A percentile compares a stretch with the other conserved stretches of the same genome.
These are phyloP conservation scores for Botrytis squamosa DNA, from an alignment of 2,329 filamentous ascomycete species.

Conservation along the genomic window DNA sequence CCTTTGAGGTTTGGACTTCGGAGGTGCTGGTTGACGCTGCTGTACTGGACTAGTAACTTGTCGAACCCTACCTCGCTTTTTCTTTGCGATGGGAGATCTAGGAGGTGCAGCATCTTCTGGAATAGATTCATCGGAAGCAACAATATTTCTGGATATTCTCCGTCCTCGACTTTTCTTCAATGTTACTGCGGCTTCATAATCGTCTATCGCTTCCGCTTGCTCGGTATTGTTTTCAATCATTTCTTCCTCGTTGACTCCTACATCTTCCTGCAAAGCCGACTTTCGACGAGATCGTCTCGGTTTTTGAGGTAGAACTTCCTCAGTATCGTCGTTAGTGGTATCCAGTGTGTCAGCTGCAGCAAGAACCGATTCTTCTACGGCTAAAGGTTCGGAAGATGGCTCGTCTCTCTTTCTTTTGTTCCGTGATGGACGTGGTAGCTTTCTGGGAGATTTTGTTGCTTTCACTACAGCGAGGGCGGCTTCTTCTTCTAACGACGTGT, in stretches of 20 bases:
- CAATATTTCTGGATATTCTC: constrained; percentile 30
- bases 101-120: constrained; percentile 39
- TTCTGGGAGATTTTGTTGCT: neutral
- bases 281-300: constrained; percentile 8
- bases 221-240: constrained; percentile 17
- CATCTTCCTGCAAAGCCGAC: neutral
- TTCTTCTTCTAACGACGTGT: neutral
- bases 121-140: constrained; percentile 42
- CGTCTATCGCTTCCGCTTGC: constrained; percentile 36
- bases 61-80: constrained; percentile 25
- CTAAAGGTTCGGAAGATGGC: constrained; percentile 6
- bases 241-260: neutral
- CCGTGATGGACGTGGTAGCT: constrained; percentile 20
- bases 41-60: constrained; percentile 24
- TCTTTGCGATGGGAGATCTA: constrained; percentile 18
- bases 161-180: constrained; percentile 43
- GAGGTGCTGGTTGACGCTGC: constrained; percentile 39
- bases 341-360: neutral
- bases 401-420: constrained; percentile 33
- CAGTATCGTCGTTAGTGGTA: neutral
- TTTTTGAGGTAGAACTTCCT: neutral
- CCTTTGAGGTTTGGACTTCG: constrained; percentile 31
- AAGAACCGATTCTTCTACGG: neutral
- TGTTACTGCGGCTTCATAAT: constrained; percentile 41
- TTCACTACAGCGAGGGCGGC: neutral